phyloP scores from a whole-genome alignment of 1,284 basidiomycete species.

The Microbotryum violaceum region DNA sequence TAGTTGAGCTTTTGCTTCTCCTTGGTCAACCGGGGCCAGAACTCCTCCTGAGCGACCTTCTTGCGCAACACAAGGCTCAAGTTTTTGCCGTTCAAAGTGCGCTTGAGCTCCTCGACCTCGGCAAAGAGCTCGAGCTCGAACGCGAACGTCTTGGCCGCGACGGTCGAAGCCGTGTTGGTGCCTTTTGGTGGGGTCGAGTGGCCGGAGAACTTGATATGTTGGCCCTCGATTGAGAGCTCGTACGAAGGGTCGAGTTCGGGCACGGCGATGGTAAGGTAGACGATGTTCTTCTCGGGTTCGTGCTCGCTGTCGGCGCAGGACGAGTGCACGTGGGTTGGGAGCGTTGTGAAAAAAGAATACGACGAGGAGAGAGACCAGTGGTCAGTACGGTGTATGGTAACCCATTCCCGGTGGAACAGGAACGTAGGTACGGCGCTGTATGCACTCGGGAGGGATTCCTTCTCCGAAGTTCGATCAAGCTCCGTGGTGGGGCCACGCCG shows the following conservation, averaged over 20 bases:
- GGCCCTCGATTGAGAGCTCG: conserved; percentile 10
- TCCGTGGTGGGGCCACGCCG: neutral
- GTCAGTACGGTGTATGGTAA: neutral
- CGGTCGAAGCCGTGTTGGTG: conserved; percentile 17
- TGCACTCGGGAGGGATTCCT: neutral
- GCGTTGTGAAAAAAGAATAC: neutral
- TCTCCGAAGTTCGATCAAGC: conserved; percentile 5
- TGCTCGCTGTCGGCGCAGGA: conserved; percentile 10
- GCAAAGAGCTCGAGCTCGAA: conserved; percentile 28
- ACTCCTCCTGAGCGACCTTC: conserved; percentile 65
- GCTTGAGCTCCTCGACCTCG: conserved; percentile 27
- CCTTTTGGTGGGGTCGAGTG: conserved; percentile 12
- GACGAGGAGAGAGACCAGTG: too few species aligned
- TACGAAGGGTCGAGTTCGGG: conserved; percentile 27
- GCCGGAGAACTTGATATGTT: conserved; percentile 21
- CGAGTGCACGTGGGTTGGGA: neutral
- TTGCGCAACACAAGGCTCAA: conserved; percentile 68
- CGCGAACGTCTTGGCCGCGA: conserved; percentile 26
- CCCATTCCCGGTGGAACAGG: neutral
- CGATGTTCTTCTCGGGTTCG: conserved; percentile 26
- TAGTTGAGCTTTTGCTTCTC: conserved; percentile 83
- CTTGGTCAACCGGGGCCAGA: conserved; percentile 83
- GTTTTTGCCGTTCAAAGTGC: conserved; percentile 41
- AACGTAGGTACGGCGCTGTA: neutral
- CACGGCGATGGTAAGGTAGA: conserved; percentile 31